These are phyloP conservation scores for Russula brevipes DNA, from an alignment of 768 basidiomycete species.

Conservation along the genomic window DNA sequence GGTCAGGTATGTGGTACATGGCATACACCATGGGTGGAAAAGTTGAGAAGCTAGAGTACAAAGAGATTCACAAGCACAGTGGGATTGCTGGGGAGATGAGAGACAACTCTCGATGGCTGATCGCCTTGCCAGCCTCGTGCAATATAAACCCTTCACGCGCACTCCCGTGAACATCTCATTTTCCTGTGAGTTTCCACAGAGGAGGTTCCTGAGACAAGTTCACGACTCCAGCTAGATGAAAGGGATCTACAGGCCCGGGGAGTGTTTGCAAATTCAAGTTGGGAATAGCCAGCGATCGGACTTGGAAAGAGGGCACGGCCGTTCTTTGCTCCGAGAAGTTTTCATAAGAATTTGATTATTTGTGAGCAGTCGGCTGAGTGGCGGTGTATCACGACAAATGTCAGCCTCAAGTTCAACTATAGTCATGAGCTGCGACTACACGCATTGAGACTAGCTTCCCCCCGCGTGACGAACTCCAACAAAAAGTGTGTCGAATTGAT, in stretches of 20 bases:
- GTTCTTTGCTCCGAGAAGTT: neutral
- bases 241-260: neutral
- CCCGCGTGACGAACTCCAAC: too few species aligned
- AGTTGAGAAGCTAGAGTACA: neutral
- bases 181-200: neutral
- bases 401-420: neutral
- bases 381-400: neutral
- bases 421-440: neutral
- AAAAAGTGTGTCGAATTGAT: too few species aligned
- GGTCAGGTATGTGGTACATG: neutral
- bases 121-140: neutral
- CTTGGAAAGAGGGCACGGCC: neutral
- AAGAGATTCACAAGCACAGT: neutral
- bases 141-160: neutral
- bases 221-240: neutral
- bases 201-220: conserved; percentile 7
- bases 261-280: neutral
- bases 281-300: conserved; percentile 6
- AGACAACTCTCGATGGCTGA: neutral
- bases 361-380: neutral
- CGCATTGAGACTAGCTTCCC: neutral
- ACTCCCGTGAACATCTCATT: neutral
- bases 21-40: conserved; percentile 3
- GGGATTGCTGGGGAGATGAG: neutral
- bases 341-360: neutral